phyloP scores from a whole-genome alignment of 2,329 filamentous ascomycete genomes.

The Diaporthe amygdali region DNA sequence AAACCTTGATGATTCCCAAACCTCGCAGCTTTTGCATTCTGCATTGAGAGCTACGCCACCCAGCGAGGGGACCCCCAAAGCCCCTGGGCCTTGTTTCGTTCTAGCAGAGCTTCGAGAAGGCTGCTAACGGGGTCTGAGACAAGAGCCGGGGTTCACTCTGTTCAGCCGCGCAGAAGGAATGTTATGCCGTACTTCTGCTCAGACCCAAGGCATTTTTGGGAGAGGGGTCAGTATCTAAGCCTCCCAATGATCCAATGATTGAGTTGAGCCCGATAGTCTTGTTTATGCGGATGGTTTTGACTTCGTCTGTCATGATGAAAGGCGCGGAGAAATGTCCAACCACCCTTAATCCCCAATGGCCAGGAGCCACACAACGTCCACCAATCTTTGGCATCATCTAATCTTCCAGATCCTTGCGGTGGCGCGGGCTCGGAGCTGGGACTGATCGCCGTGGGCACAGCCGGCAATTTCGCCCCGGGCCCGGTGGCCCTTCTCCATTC shows the following conservation, averaged over 20 bases:
- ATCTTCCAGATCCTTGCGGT: slow-evolving; percentile 2
- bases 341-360: neutral
- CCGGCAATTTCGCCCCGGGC: neutral
- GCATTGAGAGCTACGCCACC: neutral
- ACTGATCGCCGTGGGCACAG: slow-evolving; percentile 1
- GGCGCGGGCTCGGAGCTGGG: slow-evolving; percentile 4
- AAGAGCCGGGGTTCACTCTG: neutral
- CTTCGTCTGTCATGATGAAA: neutral
- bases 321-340: neutral
- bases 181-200: neutral
- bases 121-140: slow-evolving; percentile 1
- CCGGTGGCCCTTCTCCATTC: neutral
- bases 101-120: slow-evolving; percentile 9
- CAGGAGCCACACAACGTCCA: neutral
- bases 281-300: slow-evolving; percentile 6
- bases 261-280: neutral
- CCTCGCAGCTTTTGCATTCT: neutral
- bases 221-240: too few species aligned
- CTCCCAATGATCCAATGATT: too few species aligned
- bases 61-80: neutral
- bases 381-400: neutral
- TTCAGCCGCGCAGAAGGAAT: neutral
- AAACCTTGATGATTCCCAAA: neutral
- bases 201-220: neutral
- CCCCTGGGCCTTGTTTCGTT: neutral